Evolutionary conservation across 2,329 filamentous ascomycete species (phyloP).

Genomic region (Cladorrhinum sp.): DNA sequence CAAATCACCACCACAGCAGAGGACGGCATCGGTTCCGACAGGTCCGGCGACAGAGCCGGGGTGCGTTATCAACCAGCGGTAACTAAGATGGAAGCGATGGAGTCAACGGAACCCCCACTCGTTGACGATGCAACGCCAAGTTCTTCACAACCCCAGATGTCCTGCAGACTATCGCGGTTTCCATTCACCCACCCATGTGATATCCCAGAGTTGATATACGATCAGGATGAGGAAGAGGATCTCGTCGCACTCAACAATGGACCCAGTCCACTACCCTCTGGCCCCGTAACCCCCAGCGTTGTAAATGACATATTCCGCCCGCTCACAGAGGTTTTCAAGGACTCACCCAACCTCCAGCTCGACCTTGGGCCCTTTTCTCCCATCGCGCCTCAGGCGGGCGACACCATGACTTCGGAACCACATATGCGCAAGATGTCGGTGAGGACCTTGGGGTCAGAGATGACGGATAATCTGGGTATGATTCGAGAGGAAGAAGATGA

Average conservation of each 20-base stretch:
- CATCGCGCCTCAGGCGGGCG: neutral
- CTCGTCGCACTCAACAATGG: neutral
- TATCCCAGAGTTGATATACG: conserved; percentile 23
- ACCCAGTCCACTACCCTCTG: conserved; percentile 8
- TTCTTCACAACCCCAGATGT: conserved; percentile 16
- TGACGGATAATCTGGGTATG: conserved; percentile 16
- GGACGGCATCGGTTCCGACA: neutral
- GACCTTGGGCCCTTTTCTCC: conserved; percentile 12
- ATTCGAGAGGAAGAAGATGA: conserved; percentile 19
- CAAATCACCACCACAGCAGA: neutral
- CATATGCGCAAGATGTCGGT: conserved; percentile 12
- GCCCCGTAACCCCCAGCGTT: conserved; percentile 12
- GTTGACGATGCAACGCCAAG: conserved; percentile 2
- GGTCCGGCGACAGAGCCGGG: neutral
- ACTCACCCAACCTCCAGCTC: conserved; percentile 7
- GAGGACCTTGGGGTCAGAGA: conserved; percentile 5
- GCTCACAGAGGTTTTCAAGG: conserved; percentile 7
- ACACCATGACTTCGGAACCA: neutral
- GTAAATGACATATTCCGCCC: conserved; percentile 20
- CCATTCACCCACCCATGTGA: conserved; percentile 22
- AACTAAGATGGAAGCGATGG: conserved; percentile 1
- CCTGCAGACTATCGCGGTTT: conserved; percentile 23
- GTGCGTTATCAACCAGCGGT: neutral
- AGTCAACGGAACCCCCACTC: neutral
- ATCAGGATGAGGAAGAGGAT: conserved; percentile 19